Conservation (phyloP, 73 alveolate species). For the Paramecium caudatum region DNA sequence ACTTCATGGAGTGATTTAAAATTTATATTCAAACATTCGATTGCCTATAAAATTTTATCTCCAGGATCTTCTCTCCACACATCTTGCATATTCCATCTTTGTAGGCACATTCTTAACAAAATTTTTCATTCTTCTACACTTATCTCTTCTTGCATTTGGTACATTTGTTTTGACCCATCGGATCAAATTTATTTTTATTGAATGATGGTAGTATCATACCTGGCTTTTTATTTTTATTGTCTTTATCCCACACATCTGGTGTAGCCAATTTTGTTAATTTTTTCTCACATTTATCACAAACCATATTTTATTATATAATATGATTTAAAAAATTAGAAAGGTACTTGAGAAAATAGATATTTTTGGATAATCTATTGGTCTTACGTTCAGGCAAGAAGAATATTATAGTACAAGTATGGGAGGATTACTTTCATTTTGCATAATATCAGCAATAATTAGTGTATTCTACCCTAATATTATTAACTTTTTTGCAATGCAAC, state of each 20-base stretch:
- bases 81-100: conserved; percentile 76
- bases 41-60: conserved; percentile 75
- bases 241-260: conserved; percentile 53
- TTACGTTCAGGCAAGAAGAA: conserved; percentile 24
- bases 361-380: conserved; percentile 4
- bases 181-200: conserved; percentile 65
- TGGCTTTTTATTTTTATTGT: conserved; percentile 49
- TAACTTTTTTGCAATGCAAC: conserved; percentile 4
- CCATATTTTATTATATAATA: conserved; percentile 51
- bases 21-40: conserved; percentile 69
- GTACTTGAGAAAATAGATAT: background rate
- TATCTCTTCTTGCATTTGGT: conserved; percentile 66
- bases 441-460: conserved; percentile 20
- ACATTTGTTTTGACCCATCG: conserved; percentile 69
- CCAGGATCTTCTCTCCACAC: conserved; percentile 76
- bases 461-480: conserved; percentile 41
- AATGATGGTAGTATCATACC: conserved; percentile 68
- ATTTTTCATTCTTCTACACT: conserved; percentile 66
- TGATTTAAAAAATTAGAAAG: conserved; percentile 11
- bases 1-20: conserved; percentile 56
- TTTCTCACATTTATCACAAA: conserved; percentile 75
- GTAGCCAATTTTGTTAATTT: conserved; percentile 47
- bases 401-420: conserved; percentile 47
- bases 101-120: conserved; percentile 75
- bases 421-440: conserved; percentile 14